phyloP scores from a whole-genome alignment of 1,139 yeast genomes.

The Hanseniaspora gamundiae region DNA sequence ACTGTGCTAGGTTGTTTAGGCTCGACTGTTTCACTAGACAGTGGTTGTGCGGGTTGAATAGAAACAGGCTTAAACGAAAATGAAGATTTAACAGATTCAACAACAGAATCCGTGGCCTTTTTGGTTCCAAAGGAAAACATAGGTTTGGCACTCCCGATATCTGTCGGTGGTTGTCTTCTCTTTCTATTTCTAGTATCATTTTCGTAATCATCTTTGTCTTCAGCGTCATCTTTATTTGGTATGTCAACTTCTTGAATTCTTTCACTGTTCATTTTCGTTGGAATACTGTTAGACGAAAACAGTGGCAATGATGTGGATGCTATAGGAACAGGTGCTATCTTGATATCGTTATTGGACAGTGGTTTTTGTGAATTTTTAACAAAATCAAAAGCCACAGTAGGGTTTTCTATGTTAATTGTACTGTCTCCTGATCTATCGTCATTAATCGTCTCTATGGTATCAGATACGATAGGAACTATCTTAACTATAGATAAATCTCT shows the following conservation, averaged over 20 bases:
- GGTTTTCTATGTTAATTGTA: neutral
- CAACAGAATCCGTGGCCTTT: too few relatives aligned
- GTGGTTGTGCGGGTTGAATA: too few relatives aligned
- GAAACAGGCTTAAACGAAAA: slow-evolving; percentile 9
- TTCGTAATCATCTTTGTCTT: neutral
- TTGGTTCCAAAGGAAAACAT: neutral
- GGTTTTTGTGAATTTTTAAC: neutral
- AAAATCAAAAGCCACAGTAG: neutral
- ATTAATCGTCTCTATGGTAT: neutral
- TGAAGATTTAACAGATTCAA: neutral
- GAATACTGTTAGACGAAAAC: too few relatives aligned
- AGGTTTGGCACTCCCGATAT: neutral
- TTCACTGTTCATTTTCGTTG: too few relatives aligned
- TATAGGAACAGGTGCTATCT: neutral
- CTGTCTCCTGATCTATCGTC: neutral
- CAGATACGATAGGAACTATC: neutral
- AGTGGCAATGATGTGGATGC: too few relatives aligned
- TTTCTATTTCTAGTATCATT: neutral
- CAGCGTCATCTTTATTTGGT: neutral
- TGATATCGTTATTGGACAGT: neutral
- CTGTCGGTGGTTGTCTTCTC: neutral
- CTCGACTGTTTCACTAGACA: too few relatives aligned
- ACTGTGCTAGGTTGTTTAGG: slow-evolving; percentile 2
- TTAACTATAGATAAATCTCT: neutral
- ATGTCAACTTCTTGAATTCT: too few relatives aligned